Evolutionary conservation across 225 moss, liverwort and hornwort genomes (phyloP).

Genomic region (Bryoerythrophyllum caledonicum): DNA sequence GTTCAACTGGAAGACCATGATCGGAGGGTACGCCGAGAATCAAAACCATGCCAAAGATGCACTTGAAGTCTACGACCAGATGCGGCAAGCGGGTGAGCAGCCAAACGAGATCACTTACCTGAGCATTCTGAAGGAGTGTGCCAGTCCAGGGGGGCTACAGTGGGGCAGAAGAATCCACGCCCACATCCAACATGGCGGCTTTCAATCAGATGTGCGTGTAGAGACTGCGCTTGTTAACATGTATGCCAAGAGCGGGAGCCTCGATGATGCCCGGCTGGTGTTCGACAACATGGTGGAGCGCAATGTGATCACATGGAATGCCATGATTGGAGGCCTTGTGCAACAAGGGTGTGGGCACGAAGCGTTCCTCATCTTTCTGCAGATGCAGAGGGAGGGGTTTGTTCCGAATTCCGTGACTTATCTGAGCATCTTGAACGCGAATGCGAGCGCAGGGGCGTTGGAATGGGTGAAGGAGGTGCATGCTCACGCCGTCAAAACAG

Average conservation of each 20-base stretch:
- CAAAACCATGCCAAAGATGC: conserved; percentile 22
- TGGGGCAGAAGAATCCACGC: conserved; percentile 26
- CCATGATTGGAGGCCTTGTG: conserved; percentile 28
- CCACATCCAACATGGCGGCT: conserved; percentile 13
- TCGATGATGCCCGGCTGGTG: conserved; percentile 16
- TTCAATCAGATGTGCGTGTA: conserved; percentile 29
- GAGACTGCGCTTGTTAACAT: conserved; percentile 33
- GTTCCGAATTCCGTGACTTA: conserved; percentile 26
- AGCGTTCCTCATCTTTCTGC: conserved; percentile 22
- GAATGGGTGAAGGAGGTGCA: conserved; percentile 29
- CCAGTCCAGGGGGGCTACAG: conserved; percentile 20
- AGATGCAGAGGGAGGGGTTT: conserved; percentile 32
- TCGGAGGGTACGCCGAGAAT: conserved; percentile 24
- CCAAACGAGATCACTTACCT: conserved; percentile 28
- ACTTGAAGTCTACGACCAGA: conserved; percentile 18
- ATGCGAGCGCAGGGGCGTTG: conserved; percentile 22
- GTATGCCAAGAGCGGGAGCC: conserved; percentile 37
- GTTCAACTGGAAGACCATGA: conserved; percentile 28
- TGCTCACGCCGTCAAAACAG: conserved; percentile 8
- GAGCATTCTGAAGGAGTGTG: conserved; percentile 30
- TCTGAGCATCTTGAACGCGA: conserved; percentile 34
- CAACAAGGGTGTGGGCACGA: conserved; percentile 21
- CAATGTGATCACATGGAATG: conserved; percentile 26
- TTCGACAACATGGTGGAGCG: conserved; percentile 27
- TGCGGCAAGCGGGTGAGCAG: conserved; percentile 24